A percentile compares a stretch with the other conserved stretches of the same genome.
Evolutionary conservation across 257 asterid genomes (phyloP).

Genomic region (Scutellaria baicalensis): DNA sequence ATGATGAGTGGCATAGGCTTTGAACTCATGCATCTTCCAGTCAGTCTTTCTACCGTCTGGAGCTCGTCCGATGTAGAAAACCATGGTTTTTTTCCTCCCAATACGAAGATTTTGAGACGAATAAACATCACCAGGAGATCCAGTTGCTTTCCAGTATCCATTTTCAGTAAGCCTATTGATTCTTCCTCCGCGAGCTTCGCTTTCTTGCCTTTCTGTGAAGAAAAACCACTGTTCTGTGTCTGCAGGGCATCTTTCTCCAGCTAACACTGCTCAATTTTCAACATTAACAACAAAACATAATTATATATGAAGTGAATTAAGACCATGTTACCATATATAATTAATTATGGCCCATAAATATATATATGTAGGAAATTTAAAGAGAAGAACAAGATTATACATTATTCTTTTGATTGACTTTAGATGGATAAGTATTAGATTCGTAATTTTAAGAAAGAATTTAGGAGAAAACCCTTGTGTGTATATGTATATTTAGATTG

Average conservation of each 20-base stretch:
- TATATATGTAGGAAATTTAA: no score
- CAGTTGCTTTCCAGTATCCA: slow-evolving; percentile 26
- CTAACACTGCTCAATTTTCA: slow-evolving; percentile 14
- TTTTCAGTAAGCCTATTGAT: slow-evolving; percentile 41
- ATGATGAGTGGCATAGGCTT: background rate
- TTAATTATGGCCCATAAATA: background rate
- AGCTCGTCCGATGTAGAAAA: slow-evolving; percentile 18
- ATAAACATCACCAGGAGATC: slow-evolving; percentile 11
- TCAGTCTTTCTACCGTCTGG: slow-evolving; percentile 1
- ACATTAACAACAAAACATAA: background rate
- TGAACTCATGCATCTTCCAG: slow-evolving; percentile 20
- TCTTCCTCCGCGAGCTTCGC: slow-evolving; percentile 55
- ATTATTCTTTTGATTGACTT: no score
- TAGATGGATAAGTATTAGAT: no score
- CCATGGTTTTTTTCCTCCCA: slow-evolving; percentile 15
- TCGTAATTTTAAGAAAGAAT: no score
- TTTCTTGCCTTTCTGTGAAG: slow-evolving; percentile 53
- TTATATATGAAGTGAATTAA: background rate
- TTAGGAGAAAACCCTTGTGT: no score
- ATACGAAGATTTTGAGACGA: slow-evolving; percentile 4
- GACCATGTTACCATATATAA: background rate
- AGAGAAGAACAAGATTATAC: no score
- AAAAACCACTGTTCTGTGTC: slow-evolving; percentile 69
- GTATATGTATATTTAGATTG: background rate
- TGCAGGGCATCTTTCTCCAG: slow-evolving; percentile 33